These are phyloP conservation scores for Exserohilum rostratum DNA, from an alignment of 2,329 filamentous ascomycete genomes.

Conservation along the genomic window DNA sequence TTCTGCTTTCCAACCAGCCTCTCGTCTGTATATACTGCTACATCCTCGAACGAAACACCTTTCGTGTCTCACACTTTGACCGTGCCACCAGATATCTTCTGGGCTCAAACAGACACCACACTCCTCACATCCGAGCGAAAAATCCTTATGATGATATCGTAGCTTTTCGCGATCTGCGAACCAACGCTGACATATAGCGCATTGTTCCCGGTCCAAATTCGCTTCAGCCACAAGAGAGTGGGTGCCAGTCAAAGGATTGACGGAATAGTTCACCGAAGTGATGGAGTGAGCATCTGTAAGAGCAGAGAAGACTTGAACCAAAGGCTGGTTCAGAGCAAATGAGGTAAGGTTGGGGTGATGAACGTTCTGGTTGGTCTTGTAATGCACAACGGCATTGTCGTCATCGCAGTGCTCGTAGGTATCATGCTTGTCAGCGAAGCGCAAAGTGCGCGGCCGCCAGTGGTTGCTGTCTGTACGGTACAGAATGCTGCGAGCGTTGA, in stretches of 20 bases:
- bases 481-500: no score
- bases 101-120: conserved; percentile 24
- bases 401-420: no score
- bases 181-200: conserved; percentile 20
- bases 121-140: conserved; percentile 21
- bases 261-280: conserved; percentile 17
- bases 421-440: no score
- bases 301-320: conserved; percentile 15
- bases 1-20: conserved; percentile 21
- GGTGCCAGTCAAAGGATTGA: conserved; percentile 8
- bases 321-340: not conserved
- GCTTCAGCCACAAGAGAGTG: conserved; percentile 21
- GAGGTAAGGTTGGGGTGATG: not conserved
- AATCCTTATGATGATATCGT: conserved; percentile 18
- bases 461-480: no score
- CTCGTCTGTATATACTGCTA: conserved; percentile 21
- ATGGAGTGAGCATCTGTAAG: conserved; percentile 22
- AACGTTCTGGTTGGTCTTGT: not conserved
- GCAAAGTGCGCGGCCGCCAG: no score
- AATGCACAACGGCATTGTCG: no score
- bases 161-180: conserved; percentile 22
- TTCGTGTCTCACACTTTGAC: conserved; percentile 17
- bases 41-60: conserved; percentile 32
- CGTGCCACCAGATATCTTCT: conserved; percentile 26
- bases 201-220: conserved; percentile 32